These are phyloP conservation scores for Teunomyces barrocoloradensis DNA, from an alignment of 805 yeast genomes.

Conservation along the genomic window DNA sequence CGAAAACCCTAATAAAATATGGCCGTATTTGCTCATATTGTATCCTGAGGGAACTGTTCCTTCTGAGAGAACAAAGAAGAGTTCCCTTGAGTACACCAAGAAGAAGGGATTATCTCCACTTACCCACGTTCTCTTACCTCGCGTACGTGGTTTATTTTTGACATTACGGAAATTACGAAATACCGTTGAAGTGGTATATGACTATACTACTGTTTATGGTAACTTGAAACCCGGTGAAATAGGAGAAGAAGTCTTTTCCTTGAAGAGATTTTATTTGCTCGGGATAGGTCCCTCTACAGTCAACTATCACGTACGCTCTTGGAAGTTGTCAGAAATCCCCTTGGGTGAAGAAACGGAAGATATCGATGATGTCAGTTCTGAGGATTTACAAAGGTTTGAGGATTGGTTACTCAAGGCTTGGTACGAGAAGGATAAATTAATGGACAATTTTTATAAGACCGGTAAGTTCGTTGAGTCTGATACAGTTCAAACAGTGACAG, in stretches of 20 bases:
- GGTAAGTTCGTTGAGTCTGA: conserved; percentile 46
- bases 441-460: conserved; percentile 57
- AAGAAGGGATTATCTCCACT: conserved; percentile 49
- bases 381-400: conserved; percentile 52
- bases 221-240: conserved; percentile 61
- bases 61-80: conserved; percentile 59
- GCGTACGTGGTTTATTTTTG: conserved; percentile 74
- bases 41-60: conserved; percentile 96
- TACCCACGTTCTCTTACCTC: conserved; percentile 74
- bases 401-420: conserved; percentile 74
- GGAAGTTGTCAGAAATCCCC: conserved; percentile 63
- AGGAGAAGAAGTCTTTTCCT: conserved; percentile 76
- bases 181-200: conserved; percentile 63
- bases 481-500: conserved; percentile 16
- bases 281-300: conserved; percentile 73
- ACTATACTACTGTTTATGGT: conserved; percentile 78
- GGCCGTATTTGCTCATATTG: conserved; percentile 62
- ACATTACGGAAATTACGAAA: conserved; percentile 54
- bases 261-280: conserved; percentile 58
- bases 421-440: conserved; percentile 71
- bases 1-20: conserved; percentile 18
- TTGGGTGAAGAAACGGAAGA: conserved; percentile 38
- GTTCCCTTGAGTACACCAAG: conserved; percentile 56
- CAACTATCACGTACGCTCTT: conserved; percentile 61
- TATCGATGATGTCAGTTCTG: conserved; percentile 42